phyloP scores from a whole-genome alignment of 139 green algal species.

The Coelastrella sp. region DNA sequence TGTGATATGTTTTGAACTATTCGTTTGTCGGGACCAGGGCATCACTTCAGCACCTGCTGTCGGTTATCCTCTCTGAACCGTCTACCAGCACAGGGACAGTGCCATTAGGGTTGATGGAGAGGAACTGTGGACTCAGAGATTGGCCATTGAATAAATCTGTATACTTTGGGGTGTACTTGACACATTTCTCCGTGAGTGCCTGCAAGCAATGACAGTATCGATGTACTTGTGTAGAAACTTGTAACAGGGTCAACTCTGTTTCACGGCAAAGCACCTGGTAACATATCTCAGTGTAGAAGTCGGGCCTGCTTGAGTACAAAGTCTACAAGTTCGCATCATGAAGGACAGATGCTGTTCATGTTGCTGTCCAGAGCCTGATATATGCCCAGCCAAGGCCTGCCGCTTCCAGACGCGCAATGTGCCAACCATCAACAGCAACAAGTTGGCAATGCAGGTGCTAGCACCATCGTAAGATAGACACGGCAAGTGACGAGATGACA shows the following conservation, averaged over 20 bases:
- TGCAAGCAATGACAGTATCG: conserved; percentile 3
- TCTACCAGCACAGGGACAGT: conserved; percentile 33
- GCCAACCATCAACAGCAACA: no score
- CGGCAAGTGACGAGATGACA: no score
- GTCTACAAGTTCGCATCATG: no score
- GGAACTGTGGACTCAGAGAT: conserved; percentile 24
- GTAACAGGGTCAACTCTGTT: neutral
- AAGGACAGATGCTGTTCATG: no score
- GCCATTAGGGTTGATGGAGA: conserved; percentile 27
- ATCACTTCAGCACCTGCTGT: conserved; percentile 28
- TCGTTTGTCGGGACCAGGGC: neutral
- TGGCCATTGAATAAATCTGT: conserved; percentile 43
- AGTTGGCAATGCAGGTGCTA: no score
- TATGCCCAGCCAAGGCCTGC: no score
- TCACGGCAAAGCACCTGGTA: neutral
- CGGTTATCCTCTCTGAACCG: neutral
- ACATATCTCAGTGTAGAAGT: neutral
- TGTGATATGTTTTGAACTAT: no score
- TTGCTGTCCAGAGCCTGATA: no score
- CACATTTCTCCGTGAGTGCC: conserved; percentile 22
- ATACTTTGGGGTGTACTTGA: neutral
- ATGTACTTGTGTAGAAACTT: no score
- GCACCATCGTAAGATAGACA: no score
- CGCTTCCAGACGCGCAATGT: no score
- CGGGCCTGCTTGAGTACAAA: neutral